These are phyloP conservation scores for Cladosporium austrohemisphaericum DNA, from an alignment of 2,329 filamentous ascomycete genomes.

Conservation along the genomic window DNA sequence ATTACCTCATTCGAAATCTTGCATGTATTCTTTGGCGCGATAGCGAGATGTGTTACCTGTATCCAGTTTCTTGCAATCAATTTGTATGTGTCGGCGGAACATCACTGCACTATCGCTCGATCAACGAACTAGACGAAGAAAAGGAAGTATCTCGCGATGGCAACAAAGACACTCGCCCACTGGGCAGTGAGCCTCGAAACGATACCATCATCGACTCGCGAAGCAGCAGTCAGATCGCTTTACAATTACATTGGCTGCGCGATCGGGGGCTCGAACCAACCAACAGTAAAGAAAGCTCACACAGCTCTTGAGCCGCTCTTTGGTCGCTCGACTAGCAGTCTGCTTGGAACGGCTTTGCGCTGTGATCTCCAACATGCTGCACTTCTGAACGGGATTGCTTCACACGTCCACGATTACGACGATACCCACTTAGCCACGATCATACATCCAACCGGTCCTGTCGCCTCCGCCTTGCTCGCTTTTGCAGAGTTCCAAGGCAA, in stretches of 20 bases:
- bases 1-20: too few relatives aligned
- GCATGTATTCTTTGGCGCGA: too few relatives aligned
- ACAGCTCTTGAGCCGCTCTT: conserved; percentile 38
- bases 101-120: too few relatives aligned
- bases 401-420: conserved; percentile 56
- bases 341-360: conserved; percentile 36
- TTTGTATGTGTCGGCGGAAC: too few relatives aligned
- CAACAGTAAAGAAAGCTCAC: conserved; percentile 41
- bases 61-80: too few relatives aligned
- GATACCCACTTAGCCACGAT: conserved; percentile 55
- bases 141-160: conserved; percentile 37
- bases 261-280: conserved; percentile 48
- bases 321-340: conserved; percentile 35
- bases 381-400: conserved; percentile 53
- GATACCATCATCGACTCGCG: conserved; percentile 40
- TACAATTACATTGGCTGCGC: conserved; percentile 56
- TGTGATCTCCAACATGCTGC: conserved; percentile 50
- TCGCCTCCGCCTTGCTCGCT: conserved; percentile 50
- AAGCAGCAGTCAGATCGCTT: conserved; percentile 46
- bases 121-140: too few relatives aligned
- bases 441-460: conserved; percentile 53
- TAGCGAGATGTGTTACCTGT: too few relatives aligned
- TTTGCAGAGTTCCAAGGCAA: conserved; percentile 41
- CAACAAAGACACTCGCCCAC: conserved; percentile 45
- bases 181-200: conserved; percentile 45